Evolutionary conservation across 257 asterid genomes (phyloP).

Genomic region (Paulownia fortunei): DNA sequence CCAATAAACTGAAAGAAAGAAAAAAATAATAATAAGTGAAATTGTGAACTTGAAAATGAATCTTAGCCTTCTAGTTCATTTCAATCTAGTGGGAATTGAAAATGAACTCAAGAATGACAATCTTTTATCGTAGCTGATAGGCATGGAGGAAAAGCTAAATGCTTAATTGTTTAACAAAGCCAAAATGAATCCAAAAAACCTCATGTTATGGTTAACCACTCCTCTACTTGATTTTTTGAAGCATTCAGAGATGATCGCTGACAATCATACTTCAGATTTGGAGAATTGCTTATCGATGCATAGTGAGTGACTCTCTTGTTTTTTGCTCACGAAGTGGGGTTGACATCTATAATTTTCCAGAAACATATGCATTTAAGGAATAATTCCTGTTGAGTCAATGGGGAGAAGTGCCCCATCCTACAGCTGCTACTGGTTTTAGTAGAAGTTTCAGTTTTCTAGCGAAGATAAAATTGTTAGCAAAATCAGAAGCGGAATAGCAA

Average conservation of each 20-base stretch:
- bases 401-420: neutral
- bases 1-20: constrained; percentile 8
- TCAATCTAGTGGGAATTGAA: neutral
- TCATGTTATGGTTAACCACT: neutral
- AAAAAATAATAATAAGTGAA: neutral
- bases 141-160: neutral
- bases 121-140: neutral
- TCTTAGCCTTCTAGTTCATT: neutral
- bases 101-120: neutral
- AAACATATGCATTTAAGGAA: neutral
- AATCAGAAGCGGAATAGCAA: neutral
- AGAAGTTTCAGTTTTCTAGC: neutral
- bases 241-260: neutral
- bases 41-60: neutral
- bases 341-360: neutral
- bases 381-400: neutral
- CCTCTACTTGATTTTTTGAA: neutral
- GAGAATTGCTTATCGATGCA: neutral
- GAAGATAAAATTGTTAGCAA: neutral
- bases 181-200: neutral
- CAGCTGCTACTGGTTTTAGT: neutral
- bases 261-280: neutral
- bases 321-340: neutral
- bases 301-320: neutral
- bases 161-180: neutral